A percentile compares a stretch with the other conserved stretches of the same genome.
These are phyloP conservation scores for Penicillium odoratum DNA, from an alignment of 495 filamentous ascomycete species.

Conservation along the genomic window DNA sequence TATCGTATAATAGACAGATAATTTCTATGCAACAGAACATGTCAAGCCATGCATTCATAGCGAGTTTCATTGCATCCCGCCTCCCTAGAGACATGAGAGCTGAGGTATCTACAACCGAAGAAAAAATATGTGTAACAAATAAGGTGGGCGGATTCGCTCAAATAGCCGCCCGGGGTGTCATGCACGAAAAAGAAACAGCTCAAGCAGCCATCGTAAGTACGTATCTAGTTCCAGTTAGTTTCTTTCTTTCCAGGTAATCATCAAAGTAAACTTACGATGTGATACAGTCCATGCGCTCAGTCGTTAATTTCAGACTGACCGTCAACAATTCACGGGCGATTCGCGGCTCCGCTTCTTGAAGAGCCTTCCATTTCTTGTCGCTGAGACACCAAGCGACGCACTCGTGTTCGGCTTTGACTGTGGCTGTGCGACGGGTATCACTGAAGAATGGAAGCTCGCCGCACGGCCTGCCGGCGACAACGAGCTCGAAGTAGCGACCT, in stretches of 20 bases:
- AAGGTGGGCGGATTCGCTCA: neutral
- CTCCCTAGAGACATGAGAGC: neutral
- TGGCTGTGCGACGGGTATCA: conserved; percentile 81
- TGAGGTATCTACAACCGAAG: neutral
- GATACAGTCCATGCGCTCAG: conserved; percentile 87
- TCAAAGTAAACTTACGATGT: conserved; percentile 59
- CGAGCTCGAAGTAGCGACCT: conserved; percentile 83
- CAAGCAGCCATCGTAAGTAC: neutral
- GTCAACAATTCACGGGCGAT: conserved; percentile 82
- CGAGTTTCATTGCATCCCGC: neutral
- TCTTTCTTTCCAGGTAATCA: neutral
- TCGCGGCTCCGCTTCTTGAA: conserved; percentile 69
- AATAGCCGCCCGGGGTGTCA: neutral
- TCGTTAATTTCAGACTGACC: conserved; percentile 82
- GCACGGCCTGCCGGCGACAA: conserved; percentile 92
- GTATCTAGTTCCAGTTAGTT: neutral
- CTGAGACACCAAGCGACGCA: conserved; percentile 82
- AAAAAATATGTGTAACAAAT: neutral
- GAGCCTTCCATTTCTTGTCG: conserved; percentile 61
- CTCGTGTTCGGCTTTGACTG: conserved; percentile 77
- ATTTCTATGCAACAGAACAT: neutral
- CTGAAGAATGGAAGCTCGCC: conserved; percentile 96
- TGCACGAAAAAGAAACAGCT: neutral
- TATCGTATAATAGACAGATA: no score
- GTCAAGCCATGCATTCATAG: neutral